Base-by-base conservation (phyloP, 257 asterid genomes). In the Nicotiana otophora region DNA sequence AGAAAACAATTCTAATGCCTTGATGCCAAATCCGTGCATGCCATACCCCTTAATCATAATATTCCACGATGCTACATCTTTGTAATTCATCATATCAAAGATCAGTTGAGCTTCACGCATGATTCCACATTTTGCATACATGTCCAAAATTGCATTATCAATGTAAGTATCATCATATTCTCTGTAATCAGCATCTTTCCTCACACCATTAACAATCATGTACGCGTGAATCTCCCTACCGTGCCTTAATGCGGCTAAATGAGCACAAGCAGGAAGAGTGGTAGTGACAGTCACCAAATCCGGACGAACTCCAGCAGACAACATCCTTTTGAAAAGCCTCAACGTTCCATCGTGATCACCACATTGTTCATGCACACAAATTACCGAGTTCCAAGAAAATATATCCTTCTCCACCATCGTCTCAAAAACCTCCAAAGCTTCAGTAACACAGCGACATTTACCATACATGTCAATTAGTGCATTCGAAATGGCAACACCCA, bases 401-500 rank as follows among this genome's bases (percentile, higher is more conserved):
- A 90, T 90, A 83, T 95, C 99, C 91, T 89, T 95, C 69, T 90
- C 97, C 78, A 79, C 58, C 83, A 89, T 88, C 69, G 16, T 81
- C 53, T 87, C 81, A 8, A 93, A 95, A 78, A 91, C 87, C 82
- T 31, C 17, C n/a, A 85, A 39, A 26, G 98, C 97, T 84, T 91
- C 90, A 20, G 53, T 36, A 51, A 91, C 84, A n/a, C 85, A 85
- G 60, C 86, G 84, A 82, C 98, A 91, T 86, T 95, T 95, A 60
- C 98, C 98, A 77, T 95, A 95, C 96, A 93, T 90, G 87, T 95
- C 98, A 82, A 93, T 89, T 64, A 95, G 85, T 3, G 93, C 93
- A 85, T 95, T 95, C 80, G 75, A 82, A 83, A 92, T 91, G 10
- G 90, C 94, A 77, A 89, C 66, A 33, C 92, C 92, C 14, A 33